These are phyloP conservation scores for Saccharomyces hybrid DNA, from an alignment of 1,139 yeast genomes.

Conservation along the genomic window DNA sequence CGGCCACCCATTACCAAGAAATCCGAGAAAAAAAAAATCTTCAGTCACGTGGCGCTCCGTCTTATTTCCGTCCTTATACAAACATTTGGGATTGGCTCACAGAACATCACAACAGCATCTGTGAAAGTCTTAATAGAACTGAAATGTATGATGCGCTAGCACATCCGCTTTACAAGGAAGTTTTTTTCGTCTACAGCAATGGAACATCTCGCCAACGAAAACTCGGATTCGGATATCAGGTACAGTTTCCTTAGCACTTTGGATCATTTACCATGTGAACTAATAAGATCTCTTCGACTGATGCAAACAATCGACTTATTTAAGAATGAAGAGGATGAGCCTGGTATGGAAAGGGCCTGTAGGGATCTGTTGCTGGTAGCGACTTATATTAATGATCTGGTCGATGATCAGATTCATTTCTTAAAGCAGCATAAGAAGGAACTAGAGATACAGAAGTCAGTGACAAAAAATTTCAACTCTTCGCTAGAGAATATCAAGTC, in stretches of 20 bases:
- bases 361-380: neutral
- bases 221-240: constrained; percentile 19
- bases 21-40: neutral
- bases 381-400: constrained; percentile 1
- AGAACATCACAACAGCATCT: neutral
- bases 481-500: neutral
- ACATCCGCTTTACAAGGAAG: neutral
- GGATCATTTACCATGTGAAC: constrained; percentile 45
- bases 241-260: constrained; percentile 29
- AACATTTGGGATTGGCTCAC: neutral
- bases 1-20: neutral
- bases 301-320: constrained; percentile 36
- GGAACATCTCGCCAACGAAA: constrained; percentile 1
- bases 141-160: neutral
- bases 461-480: constrained; percentile 1
- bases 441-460: neutral
- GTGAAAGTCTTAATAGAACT: neutral
- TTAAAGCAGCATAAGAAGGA: constrained; percentile 6
- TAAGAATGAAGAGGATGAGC: constrained; percentile 5
- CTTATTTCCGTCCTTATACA: neutral
- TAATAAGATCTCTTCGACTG: constrained; percentile 41
- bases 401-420: neutral
- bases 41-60: neutral
- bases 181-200: neutral
- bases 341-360: constrained; percentile 1